Evolutionary conservation across 345 rosid genomes (phyloP).

Genomic region (Aquilaria sinensis): DNA sequence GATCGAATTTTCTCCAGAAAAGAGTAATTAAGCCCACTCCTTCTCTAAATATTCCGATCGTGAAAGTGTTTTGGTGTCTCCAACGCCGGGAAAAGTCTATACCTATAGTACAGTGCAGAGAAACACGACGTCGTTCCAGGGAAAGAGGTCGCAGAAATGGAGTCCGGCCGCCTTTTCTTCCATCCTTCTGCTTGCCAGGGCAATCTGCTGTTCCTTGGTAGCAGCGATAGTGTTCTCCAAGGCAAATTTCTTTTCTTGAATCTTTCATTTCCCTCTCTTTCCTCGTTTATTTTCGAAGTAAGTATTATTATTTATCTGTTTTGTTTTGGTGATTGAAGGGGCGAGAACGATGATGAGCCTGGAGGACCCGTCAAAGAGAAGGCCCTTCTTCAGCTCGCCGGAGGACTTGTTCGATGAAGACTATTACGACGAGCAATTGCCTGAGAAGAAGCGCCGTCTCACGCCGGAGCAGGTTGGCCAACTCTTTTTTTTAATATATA

Average conservation of each 20-base stretch:
- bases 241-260: constrained; percentile 23
- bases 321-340: constrained; percentile 27
- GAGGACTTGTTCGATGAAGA: constrained; percentile 58
- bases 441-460: constrained; percentile 89
- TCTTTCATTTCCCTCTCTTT: background rate
- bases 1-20: constrained; percentile 8
- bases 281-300: background rate
- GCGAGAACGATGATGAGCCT: constrained; percentile 44
- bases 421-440: constrained; percentile 68
- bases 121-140: background rate
- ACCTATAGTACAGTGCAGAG: constrained; percentile 1
- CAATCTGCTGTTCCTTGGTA: constrained; percentile 64
- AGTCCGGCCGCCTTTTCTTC: constrained; percentile 59
- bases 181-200: constrained; percentile 49
- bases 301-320: background rate
- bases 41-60: too few relatives aligned
- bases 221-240: constrained; percentile 39
- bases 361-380: constrained; percentile 62
- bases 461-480: constrained; percentile 55
- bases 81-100: constrained; percentile 4
- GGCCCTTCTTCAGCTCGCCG: constrained; percentile 65
- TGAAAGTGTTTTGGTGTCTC: background rate
- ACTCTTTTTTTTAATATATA: background rate
- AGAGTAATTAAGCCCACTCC: too few relatives aligned
- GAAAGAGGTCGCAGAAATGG: constrained; percentile 29